Evolutionary conservation across 2,329 filamentous ascomycete genomes (phyloP).

Genomic region (Geosmithia putterillii): DNA sequence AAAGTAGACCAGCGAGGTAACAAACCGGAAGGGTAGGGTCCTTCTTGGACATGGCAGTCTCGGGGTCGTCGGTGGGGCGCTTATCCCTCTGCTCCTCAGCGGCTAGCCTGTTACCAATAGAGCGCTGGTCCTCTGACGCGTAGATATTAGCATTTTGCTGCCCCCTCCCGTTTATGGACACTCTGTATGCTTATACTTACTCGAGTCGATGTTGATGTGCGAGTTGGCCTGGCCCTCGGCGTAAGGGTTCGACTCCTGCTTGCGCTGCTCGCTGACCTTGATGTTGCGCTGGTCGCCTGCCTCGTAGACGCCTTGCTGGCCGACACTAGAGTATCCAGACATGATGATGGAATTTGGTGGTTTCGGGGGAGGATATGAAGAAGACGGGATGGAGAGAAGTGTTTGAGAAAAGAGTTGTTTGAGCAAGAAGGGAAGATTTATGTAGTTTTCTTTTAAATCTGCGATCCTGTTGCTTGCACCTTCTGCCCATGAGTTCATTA

Average conservation of each 20-base stretch:
- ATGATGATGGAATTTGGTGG: slow-evolving; percentile 14
- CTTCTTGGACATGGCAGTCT: slow-evolving; percentile 33
- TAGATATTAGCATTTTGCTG: slow-evolving; percentile 7
- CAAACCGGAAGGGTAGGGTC: slow-evolving; percentile 49
- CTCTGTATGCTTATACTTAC: slow-evolving; percentile 29
- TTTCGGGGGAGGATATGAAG: background rate
- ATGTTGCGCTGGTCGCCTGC: slow-evolving; percentile 62
- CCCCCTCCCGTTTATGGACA: background rate
- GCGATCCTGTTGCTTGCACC: background rate
- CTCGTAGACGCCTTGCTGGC: slow-evolving; percentile 55
- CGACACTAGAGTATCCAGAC: slow-evolving; percentile 49
- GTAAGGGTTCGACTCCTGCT: slow-evolving; percentile 51
- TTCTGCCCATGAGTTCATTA: background rate
- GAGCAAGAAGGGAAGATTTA: background rate
- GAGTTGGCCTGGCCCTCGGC: slow-evolving; percentile 61
- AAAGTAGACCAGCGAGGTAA: slow-evolving; percentile 1
- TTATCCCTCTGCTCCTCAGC: slow-evolving; percentile 35
- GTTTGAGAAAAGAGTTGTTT: background rate
- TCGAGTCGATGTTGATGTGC: slow-evolving; percentile 59
- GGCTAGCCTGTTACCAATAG: slow-evolving; percentile 58
- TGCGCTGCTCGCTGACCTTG: slow-evolving; percentile 35
- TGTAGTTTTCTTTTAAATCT: background rate
- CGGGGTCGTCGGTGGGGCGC: slow-evolving; percentile 30
- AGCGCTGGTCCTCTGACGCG: slow-evolving; percentile 51
- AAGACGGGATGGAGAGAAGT: background rate